Evolutionary conservation across 352 stramenopile genomes (phyloP).

Genomic region (Phytopythium aichiense): DNA sequence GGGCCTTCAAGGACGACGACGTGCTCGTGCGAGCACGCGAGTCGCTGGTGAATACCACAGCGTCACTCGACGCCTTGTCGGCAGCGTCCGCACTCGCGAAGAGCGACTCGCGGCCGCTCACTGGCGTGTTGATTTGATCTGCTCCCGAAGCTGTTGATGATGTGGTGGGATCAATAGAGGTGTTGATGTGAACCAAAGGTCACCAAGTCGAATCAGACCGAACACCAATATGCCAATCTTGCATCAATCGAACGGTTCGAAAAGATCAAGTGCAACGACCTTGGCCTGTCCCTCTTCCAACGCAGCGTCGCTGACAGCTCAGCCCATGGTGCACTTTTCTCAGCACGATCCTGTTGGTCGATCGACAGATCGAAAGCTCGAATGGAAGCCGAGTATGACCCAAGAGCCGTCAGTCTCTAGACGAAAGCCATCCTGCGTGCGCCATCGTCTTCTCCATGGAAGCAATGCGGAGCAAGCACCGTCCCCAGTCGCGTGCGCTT

Average conservation of each 20-base stretch:
- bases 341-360: neutral
- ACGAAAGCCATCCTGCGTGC: neutral
- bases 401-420: neutral
- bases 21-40: slow-evolving; percentile 19
- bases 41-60: neutral
- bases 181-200: no score
- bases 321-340: neutral
- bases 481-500: neutral
- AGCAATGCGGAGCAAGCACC: neutral
- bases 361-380: neutral
- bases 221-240: no score
- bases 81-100: neutral
- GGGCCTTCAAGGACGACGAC: slow-evolving; percentile 38
- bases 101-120: neutral
- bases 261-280: no score
- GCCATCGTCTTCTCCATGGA: neutral
- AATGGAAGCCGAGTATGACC: neutral
- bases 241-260: no score
- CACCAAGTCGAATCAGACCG: no score
- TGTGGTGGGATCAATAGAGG: no score
- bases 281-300: no score
- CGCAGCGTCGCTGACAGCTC: neutral
- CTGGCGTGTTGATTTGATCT: neutral
- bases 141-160: no score
- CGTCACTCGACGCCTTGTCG: neutral